These are phyloP conservation scores for Tylopilus orsonianus DNA, from an alignment of 1,284 basidiomycete species.

Conservation along the genomic window DNA sequence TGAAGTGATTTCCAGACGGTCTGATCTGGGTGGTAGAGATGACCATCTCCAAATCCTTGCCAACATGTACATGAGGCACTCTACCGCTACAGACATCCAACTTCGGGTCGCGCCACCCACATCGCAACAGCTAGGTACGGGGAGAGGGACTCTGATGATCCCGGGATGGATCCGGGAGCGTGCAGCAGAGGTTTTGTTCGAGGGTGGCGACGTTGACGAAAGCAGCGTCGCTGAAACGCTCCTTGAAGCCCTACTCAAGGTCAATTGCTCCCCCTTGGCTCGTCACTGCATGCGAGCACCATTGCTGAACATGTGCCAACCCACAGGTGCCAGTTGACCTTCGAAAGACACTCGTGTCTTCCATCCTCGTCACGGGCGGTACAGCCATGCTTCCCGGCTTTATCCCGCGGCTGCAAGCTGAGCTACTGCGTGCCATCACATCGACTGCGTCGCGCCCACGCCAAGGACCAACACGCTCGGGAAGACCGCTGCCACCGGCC, in stretches of 20 bases:
- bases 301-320: not conserved
- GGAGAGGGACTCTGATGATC: constrained; percentile 77
- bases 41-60: constrained; percentile 62
- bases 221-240: constrained; percentile 79
- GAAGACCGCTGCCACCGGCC: constrained; percentile 43
- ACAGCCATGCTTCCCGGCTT: constrained; percentile 92
- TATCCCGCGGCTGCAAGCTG: constrained; percentile 78
- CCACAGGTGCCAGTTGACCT: constrained; percentile 85
- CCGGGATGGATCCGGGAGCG: constrained; percentile 96
- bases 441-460: constrained; percentile 35
- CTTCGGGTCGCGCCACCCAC: constrained; percentile 65
- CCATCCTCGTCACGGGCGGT: constrained; percentile 85
- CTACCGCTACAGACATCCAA: constrained; percentile 69
- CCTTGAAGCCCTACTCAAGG: constrained; percentile 77
- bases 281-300: not conserved
- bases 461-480: constrained; percentile 37
- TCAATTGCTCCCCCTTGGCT: constrained; percentile 26
- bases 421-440: constrained; percentile 65
- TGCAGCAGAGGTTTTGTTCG: constrained; percentile 88
- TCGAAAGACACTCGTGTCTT: constrained; percentile 75
- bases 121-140: constrained; percentile 65
- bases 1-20: constrained; percentile 42
- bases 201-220: constrained; percentile 85
- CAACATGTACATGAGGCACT: constrained; percentile 68
- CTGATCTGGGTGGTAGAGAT: constrained; percentile 36